phyloP scores from a whole-genome alignment of 306 rosid species.

The Trichosanthes cucumerina region DNA sequence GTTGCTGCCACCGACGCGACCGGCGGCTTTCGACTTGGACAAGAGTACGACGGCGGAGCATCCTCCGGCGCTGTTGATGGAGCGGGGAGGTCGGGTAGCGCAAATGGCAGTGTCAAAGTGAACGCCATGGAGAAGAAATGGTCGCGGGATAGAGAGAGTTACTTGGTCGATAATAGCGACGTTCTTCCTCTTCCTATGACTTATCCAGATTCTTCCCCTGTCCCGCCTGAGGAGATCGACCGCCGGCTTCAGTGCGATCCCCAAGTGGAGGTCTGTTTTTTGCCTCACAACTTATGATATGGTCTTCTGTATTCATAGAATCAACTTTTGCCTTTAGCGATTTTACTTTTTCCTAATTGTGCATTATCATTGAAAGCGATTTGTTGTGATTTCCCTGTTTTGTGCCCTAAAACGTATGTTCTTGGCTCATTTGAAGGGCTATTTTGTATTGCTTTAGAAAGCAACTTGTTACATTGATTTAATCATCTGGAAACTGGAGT shows the following conservation, averaged over 20 bases:
- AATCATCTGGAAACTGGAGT: background rate
- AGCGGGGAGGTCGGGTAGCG: conserved; percentile 21
- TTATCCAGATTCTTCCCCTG: conserved; percentile 66
- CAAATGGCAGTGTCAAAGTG: conserved; percentile 33
- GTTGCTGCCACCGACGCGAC: conserved; percentile 26
- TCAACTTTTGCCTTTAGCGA: background rate
- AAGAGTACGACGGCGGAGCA: conserved; percentile 29
- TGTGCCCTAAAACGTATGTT: background rate
- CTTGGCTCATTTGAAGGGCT: background rate
- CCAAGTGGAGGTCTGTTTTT: conserved; percentile 34
- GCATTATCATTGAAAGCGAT: background rate
- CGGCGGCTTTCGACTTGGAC: conserved; percentile 38
- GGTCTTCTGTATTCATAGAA: background rate
- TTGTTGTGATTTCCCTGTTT: background rate
- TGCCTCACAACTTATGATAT: background rate
- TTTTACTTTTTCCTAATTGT: background rate
- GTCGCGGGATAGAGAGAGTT: conserved; percentile 66
- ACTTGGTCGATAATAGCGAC: conserved; percentile 50
- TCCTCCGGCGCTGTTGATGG: conserved; percentile 14
- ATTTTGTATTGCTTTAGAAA: background rate
- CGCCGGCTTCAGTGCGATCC: conserved; percentile 74
- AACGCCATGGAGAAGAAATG: conserved; percentile 69
- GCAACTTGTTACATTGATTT: background rate
- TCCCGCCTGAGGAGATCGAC: conserved; percentile 55
- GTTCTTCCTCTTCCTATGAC: conserved; percentile 90